These are phyloP conservation scores for Mortierella sp. DNA, from an alignment of 371 early-diverging fungal genomes.

Conservation along the genomic window DNA sequence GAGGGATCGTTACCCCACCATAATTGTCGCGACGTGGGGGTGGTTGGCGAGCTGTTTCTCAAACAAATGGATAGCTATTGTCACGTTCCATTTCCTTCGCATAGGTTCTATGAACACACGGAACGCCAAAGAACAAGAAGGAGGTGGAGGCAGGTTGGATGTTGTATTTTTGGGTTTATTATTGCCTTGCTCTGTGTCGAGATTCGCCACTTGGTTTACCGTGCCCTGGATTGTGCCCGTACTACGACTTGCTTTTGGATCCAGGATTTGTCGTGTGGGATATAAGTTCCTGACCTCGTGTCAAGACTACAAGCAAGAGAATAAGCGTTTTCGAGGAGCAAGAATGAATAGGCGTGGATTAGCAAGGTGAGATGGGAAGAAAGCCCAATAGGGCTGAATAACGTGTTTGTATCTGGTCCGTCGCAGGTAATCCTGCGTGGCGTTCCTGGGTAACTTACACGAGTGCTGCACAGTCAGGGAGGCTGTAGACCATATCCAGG, in stretches of 20 bases:
- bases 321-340: not conserved
- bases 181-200: not conserved
- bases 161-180: not conserved
- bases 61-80: not conserved
- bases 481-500: slow-evolving; percentile 52
- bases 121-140: not conserved
- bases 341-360: not conserved
- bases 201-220: slow-evolving; percentile 17
- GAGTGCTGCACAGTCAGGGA: slow-evolving; percentile 54
- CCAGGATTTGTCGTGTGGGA: slow-evolving; percentile 58
- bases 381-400: not conserved
- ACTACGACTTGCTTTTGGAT: slow-evolving; percentile 55
- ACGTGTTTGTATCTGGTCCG: not conserved
- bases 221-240: slow-evolving; percentile 43
- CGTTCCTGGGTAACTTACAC: slow-evolving; percentile 32
- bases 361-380: not conserved
- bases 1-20: not conserved
- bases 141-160: not conserved
- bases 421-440: not conserved
- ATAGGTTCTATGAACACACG: not conserved
- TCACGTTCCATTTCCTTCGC: not conserved
- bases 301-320: slow-evolving; percentile 29
- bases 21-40: not conserved
- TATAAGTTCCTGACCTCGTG: slow-evolving; percentile 39
- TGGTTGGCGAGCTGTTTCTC: not conserved